Base-by-base conservation (phyloP, 2,329 filamentous ascomycete genomes). In the Hypoxylon sp. region DNA sequence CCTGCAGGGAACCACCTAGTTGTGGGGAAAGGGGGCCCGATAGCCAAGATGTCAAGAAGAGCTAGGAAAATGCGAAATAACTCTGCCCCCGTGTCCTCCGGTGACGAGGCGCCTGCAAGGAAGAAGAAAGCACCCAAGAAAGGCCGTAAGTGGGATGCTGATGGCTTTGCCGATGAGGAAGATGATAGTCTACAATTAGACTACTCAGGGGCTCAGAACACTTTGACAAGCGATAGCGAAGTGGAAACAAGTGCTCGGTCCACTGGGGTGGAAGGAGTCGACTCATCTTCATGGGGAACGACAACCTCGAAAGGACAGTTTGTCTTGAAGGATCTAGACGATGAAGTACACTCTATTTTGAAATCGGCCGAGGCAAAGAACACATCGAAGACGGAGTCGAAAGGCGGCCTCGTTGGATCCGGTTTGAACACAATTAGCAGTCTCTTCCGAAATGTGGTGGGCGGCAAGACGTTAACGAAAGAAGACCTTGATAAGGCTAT, bases 391-490 rank as follows among this genome's bases (percentile, higher is more conserved):
- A 72, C 81, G n/a, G 86, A 87, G 53, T 75, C 83, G 1, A 85
- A 85, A 56, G 83, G 84, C 15, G 92, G 93, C 0, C 82, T 98
- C 13, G 88, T 98, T 11, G 92, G 92, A 29, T 90, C 93, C 3
- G 89, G 94, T 61, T 85, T 97, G 63, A 93, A 89, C 77, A 92
- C 93, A 13, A 92, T 98, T 70, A 91, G 93, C 59, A 93, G 93
- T 17, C 88, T 98, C 62, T 97, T 99, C 84, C 90, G 93, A 72
- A 98, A 98, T 77, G 92, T 99, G 42, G 92, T 99, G 0, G 96
- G 96, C 60, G 96, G 97, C 70, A 98, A 98, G 84, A 93, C 91
- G 0, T 83, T 99, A 75, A 97, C 93, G 1, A 93, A 94, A 79
- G 89, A 92, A 71, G 95, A 98, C 76, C 86, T 99, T 21, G 92